Evolutionary conservation across 768 basidiomycete species (phyloP), one percentile per base, ranked within the genome.

Genomic region (Russula virescens): DNA sequence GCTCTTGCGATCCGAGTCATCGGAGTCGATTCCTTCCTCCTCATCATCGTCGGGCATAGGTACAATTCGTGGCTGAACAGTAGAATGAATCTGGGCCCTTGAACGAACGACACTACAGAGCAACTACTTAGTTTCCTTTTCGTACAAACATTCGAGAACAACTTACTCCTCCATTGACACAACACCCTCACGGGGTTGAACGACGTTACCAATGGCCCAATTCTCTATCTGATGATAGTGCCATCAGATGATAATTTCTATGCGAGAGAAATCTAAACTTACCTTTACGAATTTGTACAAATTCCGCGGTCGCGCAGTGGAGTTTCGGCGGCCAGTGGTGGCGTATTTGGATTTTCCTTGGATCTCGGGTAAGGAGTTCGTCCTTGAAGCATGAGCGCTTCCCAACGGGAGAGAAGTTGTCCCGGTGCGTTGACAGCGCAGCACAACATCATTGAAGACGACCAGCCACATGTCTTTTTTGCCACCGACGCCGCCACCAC

Each of bases 381-480:
- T 82, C 59, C 91, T 78, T 31, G 85, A 84, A 66, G 81, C 85
- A 25, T 84, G 81, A 5, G 81, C 79, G 10, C 88, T 79, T 10
- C 86, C 88, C 63, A 94, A 73, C 2, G 91, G 91, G 52, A 94
- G 71, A 9, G 87, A 89, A 0, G 97, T 99, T 8, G 88, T 88
- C 11, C 97, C 96, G 2, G 87, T 89, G 58, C 91, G 81, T 69
- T 94, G 91, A 72, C 95, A 98, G 50, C 94, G 83, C 42, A 99
- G 75, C 6, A 94, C 88, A 50, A 99, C 96, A 70, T 99, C 97
- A 60, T 94, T 95, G 79, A 99, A 98, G 16, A 87, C 84, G 2
- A 99, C 91, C 58, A 95, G 80, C 97, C 97, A 99, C 48, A 94
- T 71, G 68, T 99, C 96, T 70, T 88, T 87, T 78, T 89, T 91